These are phyloP conservation scores for Sambucus nigra DNA, from an alignment of 129 eudicot genomes.

Conservation along the genomic window DNA sequence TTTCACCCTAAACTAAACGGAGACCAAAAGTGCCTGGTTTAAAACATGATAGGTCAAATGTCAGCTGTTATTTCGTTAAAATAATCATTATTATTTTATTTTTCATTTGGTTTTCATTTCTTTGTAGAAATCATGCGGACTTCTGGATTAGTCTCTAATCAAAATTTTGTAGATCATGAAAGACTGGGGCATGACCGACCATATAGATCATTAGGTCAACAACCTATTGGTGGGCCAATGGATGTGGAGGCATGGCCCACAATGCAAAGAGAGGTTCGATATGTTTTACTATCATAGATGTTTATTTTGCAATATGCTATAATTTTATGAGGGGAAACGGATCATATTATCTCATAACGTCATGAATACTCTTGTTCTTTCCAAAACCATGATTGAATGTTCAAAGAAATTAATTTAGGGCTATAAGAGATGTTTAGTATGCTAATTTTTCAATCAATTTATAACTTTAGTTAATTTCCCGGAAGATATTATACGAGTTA, in stretches of 20 bases:
- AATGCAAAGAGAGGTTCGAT: constrained; percentile 48
- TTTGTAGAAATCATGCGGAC: constrained; percentile 63
- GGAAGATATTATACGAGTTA: too few relatives aligned
- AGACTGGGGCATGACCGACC: constrained; percentile 50
- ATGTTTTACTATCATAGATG: background rate
- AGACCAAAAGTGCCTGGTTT: too few relatives aligned
- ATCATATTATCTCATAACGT: too few relatives aligned
- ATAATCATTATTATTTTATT: too few relatives aligned
- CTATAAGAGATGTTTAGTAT: too few relatives aligned
- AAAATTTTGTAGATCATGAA: constrained; percentile 47
- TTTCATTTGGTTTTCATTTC: constrained; percentile 13
- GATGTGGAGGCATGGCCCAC: constrained; percentile 47
- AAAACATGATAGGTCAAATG: too few relatives aligned
- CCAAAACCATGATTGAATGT: too few relatives aligned
- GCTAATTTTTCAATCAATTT: too few relatives aligned
- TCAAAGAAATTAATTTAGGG: too few relatives aligned
- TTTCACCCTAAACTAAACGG: too few relatives aligned
- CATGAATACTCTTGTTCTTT: too few relatives aligned
- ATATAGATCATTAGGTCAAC: constrained; percentile 45
- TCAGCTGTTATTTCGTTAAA: background rate
- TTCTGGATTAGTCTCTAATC: constrained; percentile 39
- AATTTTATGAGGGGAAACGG: background rate
- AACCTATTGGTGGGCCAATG: constrained; percentile 53
- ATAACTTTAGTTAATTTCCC: too few relatives aligned
- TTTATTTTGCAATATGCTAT: background rate